A percentile compares a stretch with the other conserved stretches of the same genome.
Evolutionary conservation across 306 rosid species (phyloP).

Genomic region (Oxytropis ochrocephala): DNA sequence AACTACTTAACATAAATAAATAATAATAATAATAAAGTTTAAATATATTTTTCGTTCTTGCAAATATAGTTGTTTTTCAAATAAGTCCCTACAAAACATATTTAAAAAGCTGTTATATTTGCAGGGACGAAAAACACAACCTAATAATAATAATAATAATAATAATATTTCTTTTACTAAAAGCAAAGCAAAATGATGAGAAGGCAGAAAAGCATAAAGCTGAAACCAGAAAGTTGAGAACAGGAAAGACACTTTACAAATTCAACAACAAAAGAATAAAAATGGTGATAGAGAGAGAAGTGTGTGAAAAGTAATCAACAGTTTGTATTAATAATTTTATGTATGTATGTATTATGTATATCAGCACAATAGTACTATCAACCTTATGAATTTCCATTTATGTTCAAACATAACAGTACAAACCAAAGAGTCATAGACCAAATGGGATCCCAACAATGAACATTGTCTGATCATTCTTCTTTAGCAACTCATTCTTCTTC

Average conservation of each 20-base stretch:
- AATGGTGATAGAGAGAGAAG: neutral
- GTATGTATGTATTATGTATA: neutral
- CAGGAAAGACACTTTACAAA: slow-evolving; percentile 28
- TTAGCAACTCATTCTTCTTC: slow-evolving; percentile 6
- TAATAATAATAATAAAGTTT: no score
- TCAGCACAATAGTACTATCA: neutral
- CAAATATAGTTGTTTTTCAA: no score
- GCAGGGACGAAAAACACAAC: no score
- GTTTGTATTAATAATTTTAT: neutral
- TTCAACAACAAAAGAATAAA: neutral
- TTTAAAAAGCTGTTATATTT: no score
- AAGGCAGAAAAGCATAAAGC: slow-evolving; percentile 24
- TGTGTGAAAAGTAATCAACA: neutral
- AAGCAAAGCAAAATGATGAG: slow-evolving; percentile 30
- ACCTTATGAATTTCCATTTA: slow-evolving; percentile 21
- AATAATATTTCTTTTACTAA: neutral
- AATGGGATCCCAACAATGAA: slow-evolving; percentile 27
- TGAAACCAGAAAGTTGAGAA: slow-evolving; percentile 23
- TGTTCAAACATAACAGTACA: slow-evolving; percentile 11
- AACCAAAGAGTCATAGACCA: slow-evolving; percentile 7
- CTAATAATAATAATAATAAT: neutral
- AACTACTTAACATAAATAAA: no score
- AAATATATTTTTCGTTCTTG: no score
- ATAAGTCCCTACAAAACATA: no score
- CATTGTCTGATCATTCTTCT: slow-evolving; percentile 23